These are phyloP conservation scores for Phytopythium kandeliae DNA, from an alignment of 352 stramenopile genomes.

Conservation along the genomic window DNA sequence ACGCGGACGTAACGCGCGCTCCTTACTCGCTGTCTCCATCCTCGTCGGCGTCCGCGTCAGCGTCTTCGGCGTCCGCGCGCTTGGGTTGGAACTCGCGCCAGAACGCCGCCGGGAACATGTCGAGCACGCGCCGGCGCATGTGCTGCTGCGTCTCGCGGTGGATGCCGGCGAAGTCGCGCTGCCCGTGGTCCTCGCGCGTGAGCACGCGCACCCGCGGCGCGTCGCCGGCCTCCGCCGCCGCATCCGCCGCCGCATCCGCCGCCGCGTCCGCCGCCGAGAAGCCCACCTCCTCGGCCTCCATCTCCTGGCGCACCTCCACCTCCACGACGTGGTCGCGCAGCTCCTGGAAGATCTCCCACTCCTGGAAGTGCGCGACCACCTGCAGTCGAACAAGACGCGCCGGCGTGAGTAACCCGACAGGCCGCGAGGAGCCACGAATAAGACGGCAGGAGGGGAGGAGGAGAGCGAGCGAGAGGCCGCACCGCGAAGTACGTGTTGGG, in stretches of 20 bases:
- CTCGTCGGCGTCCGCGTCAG: not conserved
- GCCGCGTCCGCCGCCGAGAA: constrained; percentile 19
- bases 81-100: constrained; percentile 60
- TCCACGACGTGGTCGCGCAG: constrained; percentile 26
- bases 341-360: constrained; percentile 72
- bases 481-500: constrained; percentile 57
- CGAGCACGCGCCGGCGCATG: constrained; percentile 58
- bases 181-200: constrained; percentile 44
- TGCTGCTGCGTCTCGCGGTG: constrained; percentile 52
- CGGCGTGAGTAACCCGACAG: not conserved
- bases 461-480: no score
- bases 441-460: not conserved
- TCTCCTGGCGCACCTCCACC: constrained; percentile 37
- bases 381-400: constrained; percentile 9
- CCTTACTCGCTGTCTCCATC: not conserved
- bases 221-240: not conserved
- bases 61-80: not conserved
- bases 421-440: not conserved
- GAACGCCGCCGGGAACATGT: constrained; percentile 48
- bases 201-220: constrained; percentile 28
- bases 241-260: constrained; percentile 2
- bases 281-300: constrained; percentile 45
- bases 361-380: constrained; percentile 54
- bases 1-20: not conserved
- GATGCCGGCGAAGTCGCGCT: constrained; percentile 42